Conservation (phyloP, 192 early-diverging fungal genomes). For the Linderina pennispora region DNA sequence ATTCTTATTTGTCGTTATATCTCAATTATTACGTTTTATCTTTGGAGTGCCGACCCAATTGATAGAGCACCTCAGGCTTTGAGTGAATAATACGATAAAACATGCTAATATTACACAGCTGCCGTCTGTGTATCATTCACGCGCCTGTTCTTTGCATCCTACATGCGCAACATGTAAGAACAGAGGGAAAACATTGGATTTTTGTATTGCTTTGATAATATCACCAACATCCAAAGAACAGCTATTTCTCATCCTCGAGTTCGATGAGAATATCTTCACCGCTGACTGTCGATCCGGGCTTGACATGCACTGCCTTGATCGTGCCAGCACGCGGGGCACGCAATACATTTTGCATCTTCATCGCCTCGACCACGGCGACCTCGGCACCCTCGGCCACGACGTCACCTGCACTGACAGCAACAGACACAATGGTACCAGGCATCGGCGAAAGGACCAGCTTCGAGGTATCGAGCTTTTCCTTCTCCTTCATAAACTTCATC, state of each 20-base stretch:
- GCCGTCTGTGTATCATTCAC: too few species aligned
- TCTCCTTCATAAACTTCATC: slow-evolving; percentile 66
- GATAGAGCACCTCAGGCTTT: too few species aligned
- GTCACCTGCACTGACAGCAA: slow-evolving; percentile 78
- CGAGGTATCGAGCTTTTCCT: slow-evolving; percentile 65
- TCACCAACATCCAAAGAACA: too few species aligned
- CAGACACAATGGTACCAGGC: slow-evolving; percentile 82
- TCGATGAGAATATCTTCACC: slow-evolving; percentile 75
- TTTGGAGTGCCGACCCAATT: too few species aligned
- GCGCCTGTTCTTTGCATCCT: too few species aligned
- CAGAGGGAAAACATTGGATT: too few species aligned
- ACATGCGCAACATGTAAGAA: too few species aligned
- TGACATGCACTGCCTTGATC: slow-evolving; percentile 70
- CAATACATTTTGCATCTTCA: slow-evolving; percentile 98
- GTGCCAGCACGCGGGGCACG: slow-evolving; percentile 69
- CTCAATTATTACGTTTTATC: too few species aligned
- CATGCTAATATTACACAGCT: too few species aligned
- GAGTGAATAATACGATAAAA: too few species aligned
- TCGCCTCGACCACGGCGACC: slow-evolving; percentile 87
- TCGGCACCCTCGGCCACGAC: slow-evolving; percentile 74
- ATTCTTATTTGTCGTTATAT: too few species aligned
- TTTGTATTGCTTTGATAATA: too few species aligned
- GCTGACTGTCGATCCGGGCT: slow-evolving; percentile 65
- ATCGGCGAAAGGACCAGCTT: slow-evolving; percentile 79
- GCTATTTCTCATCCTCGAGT: slow-evolving; percentile 43